These are phyloP conservation scores for Clonostachys chloroleuca DNA, from an alignment of 2,329 filamentous ascomycete species.

Conservation along the genomic window DNA sequence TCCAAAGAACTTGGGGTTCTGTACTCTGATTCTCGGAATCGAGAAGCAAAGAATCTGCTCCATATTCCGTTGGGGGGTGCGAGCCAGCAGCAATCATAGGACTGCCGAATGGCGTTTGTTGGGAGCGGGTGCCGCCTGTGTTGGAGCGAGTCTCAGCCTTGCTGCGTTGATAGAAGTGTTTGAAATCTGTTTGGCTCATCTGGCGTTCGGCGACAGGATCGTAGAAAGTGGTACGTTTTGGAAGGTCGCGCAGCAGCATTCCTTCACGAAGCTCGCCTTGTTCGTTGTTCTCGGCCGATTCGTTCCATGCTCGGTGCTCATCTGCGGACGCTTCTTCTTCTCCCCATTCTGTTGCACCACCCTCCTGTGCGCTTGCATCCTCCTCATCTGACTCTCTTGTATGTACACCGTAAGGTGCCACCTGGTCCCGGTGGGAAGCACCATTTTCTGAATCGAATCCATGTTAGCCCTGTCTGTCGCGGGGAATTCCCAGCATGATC, in stretches of 20 bases:
- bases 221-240: slow-evolving; percentile 79
- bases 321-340: slow-evolving; percentile 6
- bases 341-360: slow-evolving; percentile 6
- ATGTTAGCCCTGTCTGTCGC: too few species aligned
- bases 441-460: background rate
- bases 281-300: slow-evolving; percentile 12
- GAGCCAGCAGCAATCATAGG: slow-evolving; percentile 33
- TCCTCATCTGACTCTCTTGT: slow-evolving; percentile 23
- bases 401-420: slow-evolving; percentile 7
- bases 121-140: slow-evolving; percentile 28
- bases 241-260: slow-evolving; percentile 57
- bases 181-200: slow-evolving; percentile 90
- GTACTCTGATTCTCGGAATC: slow-evolving; percentile 8
- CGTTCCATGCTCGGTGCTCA: slow-evolving; percentile 2
- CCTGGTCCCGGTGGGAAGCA: background rate
- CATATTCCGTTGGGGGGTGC: slow-evolving; percentile 26
- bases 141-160: slow-evolving; percentile 41
- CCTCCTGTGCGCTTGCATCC: slow-evolving; percentile 11
- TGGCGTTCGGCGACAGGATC: slow-evolving; percentile 92
- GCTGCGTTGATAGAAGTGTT: slow-evolving; percentile 91
- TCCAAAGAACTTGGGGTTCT: background rate
- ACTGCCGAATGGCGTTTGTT: slow-evolving; percentile 39
- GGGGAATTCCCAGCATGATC: too few species aligned
- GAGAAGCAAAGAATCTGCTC: slow-evolving; percentile 24
- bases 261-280: slow-evolving; percentile 39